Conservation (phyloP, 129 eudicot genomes). For the Centaurea solstitialis region DNA sequence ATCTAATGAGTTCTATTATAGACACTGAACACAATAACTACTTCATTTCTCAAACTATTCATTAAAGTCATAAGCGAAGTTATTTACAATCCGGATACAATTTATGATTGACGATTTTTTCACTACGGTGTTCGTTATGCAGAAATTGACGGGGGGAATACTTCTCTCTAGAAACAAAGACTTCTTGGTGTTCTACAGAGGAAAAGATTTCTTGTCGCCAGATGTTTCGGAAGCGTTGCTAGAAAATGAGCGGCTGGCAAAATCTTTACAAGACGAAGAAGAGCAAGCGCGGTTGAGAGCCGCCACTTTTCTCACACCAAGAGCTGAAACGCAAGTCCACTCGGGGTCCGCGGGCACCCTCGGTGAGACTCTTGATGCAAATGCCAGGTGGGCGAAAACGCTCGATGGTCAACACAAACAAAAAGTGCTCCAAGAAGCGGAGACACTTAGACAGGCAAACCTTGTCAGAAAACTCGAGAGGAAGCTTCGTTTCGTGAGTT, state of each 20-base stretch:
- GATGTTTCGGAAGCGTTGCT: slow-evolving; percentile 74
- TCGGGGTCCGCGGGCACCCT: slow-evolving; percentile 73
- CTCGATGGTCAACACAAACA: slow-evolving; percentile 53
- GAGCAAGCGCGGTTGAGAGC: slow-evolving; percentile 85
- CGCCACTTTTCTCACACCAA: slow-evolving; percentile 47
- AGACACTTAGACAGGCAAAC: slow-evolving; percentile 59
- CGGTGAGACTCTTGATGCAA: slow-evolving; percentile 76
- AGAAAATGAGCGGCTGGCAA: slow-evolving; percentile 78
- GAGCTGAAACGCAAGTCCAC: slow-evolving; percentile 32
- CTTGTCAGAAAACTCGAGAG: slow-evolving; percentile 86
- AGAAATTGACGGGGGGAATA: slow-evolving; percentile 92
- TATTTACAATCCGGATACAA: background rate
- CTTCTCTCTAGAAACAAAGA: slow-evolving; percentile 95
- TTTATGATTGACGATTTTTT: background rate
- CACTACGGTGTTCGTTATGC: slow-evolving; percentile 26
- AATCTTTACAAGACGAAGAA: slow-evolving; percentile 82
- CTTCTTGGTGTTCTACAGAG: slow-evolving; percentile 87
- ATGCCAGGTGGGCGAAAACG: slow-evolving; percentile 75
- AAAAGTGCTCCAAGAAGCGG: slow-evolving; percentile 78
- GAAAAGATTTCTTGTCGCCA: slow-evolving; percentile 82
- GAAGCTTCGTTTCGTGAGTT: slow-evolving; percentile 88
- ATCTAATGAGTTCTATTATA: too few species aligned
- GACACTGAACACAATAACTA: background rate
- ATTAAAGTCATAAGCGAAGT: background rate
- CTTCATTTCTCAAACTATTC: background rate